These are phyloP conservation scores for Cystobasidium slooffiae DNA, from an alignment of 1,284 basidiomycete species.

Conservation along the genomic window DNA sequence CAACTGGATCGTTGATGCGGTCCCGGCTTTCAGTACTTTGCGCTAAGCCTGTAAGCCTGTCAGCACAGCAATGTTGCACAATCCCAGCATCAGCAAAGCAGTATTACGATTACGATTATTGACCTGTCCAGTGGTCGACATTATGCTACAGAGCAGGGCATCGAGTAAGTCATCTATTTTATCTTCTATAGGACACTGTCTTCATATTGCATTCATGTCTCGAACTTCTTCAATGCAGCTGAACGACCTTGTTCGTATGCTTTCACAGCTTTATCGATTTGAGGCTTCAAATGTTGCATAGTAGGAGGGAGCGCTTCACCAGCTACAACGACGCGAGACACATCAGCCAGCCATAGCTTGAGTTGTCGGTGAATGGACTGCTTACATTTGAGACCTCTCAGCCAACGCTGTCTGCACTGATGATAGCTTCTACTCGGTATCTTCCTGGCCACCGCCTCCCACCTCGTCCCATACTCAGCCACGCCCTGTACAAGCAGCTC, in stretches of 20 bases:
- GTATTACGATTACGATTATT: no score
- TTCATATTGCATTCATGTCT: not conserved
- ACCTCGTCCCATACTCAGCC: slow-evolving; percentile 48
- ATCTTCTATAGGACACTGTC: not conserved
- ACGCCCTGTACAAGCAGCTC: slow-evolving; percentile 49
- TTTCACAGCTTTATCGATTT: slow-evolving; percentile 39
- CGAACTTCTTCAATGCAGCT: slow-evolving; percentile 11
- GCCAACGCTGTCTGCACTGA: slow-evolving; percentile 46
- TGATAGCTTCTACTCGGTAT: slow-evolving; percentile 51
- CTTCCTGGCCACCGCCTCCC: slow-evolving; percentile 49
- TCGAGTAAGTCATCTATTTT: not conserved
- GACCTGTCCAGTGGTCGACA: no score
- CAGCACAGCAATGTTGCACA: no score
- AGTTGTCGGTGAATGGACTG: no score
- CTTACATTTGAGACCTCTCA: slow-evolving; percentile 36
- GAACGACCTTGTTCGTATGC: slow-evolving; percentile 41
- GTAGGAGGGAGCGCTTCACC: slow-evolving; percentile 46
- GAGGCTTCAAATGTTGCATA: slow-evolving; percentile 43
- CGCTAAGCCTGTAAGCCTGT: no score
- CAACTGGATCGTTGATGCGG: no score
- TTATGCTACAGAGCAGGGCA: slow-evolving; percentile 10
- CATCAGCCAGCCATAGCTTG: slow-evolving; percentile 1
- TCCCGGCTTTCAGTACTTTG: no score
- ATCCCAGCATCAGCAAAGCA: no score
- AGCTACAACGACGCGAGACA: not conserved